Evolutionary conservation across 2,329 filamentous ascomycete species (phyloP).

Genomic region (Lojkania enalia): DNA sequence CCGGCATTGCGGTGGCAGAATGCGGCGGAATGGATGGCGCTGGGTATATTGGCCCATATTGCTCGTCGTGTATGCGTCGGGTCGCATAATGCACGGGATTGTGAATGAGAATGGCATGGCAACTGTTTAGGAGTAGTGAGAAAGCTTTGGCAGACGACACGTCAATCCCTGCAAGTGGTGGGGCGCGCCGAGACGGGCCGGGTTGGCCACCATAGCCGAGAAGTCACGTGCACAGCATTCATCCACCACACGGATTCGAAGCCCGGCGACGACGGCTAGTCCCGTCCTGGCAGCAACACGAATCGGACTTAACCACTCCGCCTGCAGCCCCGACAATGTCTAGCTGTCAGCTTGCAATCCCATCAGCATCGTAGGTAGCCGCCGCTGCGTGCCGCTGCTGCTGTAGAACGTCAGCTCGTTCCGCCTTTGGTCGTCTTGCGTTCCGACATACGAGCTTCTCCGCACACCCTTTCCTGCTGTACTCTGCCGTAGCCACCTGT

Average conservation of each 20-base stretch:
- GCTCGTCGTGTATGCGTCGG: slow-evolving; percentile 15
- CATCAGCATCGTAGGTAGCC: background rate
- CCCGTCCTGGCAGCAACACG: background rate
- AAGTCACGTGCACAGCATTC: background rate
- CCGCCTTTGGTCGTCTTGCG: too few relatives aligned
- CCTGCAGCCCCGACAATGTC: background rate
- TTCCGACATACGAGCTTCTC: too few relatives aligned
- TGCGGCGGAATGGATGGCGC: slow-evolving; percentile 1
- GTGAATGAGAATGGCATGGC: background rate
- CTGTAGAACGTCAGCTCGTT: slow-evolving; percentile 4
- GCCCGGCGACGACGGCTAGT: background rate
- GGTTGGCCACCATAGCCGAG: too few relatives aligned
- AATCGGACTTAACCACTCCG: slow-evolving; percentile 12
- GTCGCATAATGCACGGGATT: slow-evolving; percentile 8
- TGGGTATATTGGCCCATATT: slow-evolving; percentile 12
- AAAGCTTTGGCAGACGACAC: too few relatives aligned
- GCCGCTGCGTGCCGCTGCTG: background rate
- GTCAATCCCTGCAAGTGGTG: too few relatives aligned
- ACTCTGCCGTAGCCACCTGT: too few relatives aligned
- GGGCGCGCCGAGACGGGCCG: too few relatives aligned
- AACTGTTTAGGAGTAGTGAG: too few relatives aligned
- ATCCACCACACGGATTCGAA: too few relatives aligned
- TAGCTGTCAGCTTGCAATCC: slow-evolving; percentile 5
- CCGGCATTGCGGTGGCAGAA: background rate
- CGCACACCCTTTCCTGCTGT: too few relatives aligned